phyloP scores from a whole-genome alignment of 345 rosid genomes.

The Salix caprea region DNA sequence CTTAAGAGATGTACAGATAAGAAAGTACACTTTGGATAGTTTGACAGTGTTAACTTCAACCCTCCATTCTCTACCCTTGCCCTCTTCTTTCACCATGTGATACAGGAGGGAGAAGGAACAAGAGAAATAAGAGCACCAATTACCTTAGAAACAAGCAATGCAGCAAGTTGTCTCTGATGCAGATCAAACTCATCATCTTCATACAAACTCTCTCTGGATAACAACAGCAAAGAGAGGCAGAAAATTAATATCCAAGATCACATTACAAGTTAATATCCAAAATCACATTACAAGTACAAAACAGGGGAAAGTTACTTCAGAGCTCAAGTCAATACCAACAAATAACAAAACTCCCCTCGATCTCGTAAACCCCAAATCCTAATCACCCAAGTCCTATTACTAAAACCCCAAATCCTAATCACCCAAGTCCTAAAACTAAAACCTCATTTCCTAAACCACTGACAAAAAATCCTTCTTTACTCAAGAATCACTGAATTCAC shows the following conservation, averaged over 20 bases:
- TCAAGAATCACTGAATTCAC: neutral
- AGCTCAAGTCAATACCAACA: neutral
- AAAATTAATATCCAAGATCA: neutral
- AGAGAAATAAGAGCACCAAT: neutral
- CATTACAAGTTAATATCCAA: neutral
- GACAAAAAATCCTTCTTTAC: neutral
- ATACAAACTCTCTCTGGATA: slow-evolving; percentile 77
- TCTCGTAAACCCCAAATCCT: neutral
- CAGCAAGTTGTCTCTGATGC: slow-evolving; percentile 93
- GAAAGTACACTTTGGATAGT: neutral
- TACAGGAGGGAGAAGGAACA: neutral
- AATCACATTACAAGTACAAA: neutral
- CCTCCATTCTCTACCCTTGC: neutral
- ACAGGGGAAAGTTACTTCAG: neutral
- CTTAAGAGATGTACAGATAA: neutral
- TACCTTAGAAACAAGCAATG: slow-evolving; percentile 88
- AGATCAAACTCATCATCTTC: slow-evolving; percentile 95
- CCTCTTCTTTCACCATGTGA: neutral
- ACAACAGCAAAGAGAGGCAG: neutral
- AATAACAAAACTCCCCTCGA: neutral
- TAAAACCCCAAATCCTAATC: neutral
- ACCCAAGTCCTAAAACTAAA: neutral
- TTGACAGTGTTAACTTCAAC: neutral
- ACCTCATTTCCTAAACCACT: neutral
- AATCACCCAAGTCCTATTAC: neutral